A percentile compares a stretch with the other conserved stretches of the same genome.
Conservation (phyloP, 225 moss, liverwort and hornwort genomes). For the Lunularia cruciata region DNA sequence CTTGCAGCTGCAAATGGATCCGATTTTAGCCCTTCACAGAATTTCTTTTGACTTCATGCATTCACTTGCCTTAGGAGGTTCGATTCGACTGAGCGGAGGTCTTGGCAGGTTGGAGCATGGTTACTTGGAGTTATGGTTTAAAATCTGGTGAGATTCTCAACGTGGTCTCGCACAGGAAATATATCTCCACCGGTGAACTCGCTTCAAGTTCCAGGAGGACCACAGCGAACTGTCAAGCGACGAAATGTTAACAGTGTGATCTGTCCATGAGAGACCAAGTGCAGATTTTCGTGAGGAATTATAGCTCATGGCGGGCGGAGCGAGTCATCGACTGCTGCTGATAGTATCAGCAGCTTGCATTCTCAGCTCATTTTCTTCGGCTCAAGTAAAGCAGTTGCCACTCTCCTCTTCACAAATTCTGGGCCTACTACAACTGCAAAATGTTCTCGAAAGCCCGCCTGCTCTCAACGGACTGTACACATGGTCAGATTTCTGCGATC, state of each 20-base stretch:
- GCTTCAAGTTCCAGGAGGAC: too few relatives aligned
- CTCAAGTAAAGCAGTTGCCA: background rate
- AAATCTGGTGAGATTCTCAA: too few relatives aligned
- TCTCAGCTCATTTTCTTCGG: background rate
- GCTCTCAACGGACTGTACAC: constrained; percentile 57
- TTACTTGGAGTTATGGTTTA: too few relatives aligned
- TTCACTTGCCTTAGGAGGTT: too few relatives aligned
- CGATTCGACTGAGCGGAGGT: too few relatives aligned
- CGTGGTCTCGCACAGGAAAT: too few relatives aligned
- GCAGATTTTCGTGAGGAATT: background rate
- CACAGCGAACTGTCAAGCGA: too few relatives aligned
- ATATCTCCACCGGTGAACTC: too few relatives aligned
- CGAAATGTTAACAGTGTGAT: constrained; percentile 9
- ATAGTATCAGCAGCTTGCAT: background rate
- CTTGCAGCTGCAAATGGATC: too few relatives aligned
- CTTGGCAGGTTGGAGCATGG: too few relatives aligned
- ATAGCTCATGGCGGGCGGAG: constrained; percentile 1
- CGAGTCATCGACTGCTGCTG: constrained; percentile 1
- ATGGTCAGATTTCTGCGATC: constrained; percentile 65
- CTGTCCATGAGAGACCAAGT: background rate
- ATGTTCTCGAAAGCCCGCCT: constrained; percentile 59
- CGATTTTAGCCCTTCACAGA: too few relatives aligned
- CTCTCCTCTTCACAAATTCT: constrained; percentile 53
- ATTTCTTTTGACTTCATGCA: too few relatives aligned
- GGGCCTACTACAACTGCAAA: constrained; percentile 68